A percentile compares a stretch with the other conserved stretches of the same genome.
phyloP scores from a whole-genome alignment of 2,329 filamentous ascomycete species.

The Aureobasidium leucospermi region DNA sequence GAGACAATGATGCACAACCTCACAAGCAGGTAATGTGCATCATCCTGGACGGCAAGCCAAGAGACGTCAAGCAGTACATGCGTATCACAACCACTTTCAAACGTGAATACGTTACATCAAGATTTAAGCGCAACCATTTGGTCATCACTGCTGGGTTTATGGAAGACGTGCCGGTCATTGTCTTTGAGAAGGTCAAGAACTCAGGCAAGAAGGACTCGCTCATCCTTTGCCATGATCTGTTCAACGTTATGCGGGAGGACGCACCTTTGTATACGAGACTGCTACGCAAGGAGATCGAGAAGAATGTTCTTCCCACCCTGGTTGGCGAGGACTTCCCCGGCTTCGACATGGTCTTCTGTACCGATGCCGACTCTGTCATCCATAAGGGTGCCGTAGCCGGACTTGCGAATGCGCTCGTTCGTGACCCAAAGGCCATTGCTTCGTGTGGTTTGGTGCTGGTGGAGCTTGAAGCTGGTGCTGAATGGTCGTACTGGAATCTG shows the following conservation, averaged over 20 bases:
- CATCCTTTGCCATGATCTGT: slow-evolving; percentile 21
- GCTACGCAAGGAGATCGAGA: slow-evolving; percentile 20
- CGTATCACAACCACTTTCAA: slow-evolving; percentile 18
- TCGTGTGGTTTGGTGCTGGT: slow-evolving; percentile 21
- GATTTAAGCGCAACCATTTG: slow-evolving; percentile 18
- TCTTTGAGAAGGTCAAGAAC: slow-evolving; percentile 21
- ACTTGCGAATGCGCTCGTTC: slow-evolving; percentile 18
- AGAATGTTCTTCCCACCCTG: slow-evolving; percentile 17
- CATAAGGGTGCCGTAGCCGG: slow-evolving; percentile 20
- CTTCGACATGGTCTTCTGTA: slow-evolving; percentile 22
- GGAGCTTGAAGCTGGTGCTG: slow-evolving; percentile 20
- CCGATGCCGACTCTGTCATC: slow-evolving; percentile 21
- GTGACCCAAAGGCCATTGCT: slow-evolving; percentile 20
- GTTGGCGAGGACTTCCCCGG: slow-evolving; percentile 16
- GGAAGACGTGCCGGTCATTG: slow-evolving; percentile 20
- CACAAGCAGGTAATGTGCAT: slow-evolving; percentile 22
- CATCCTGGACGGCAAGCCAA: slow-evolving; percentile 19
- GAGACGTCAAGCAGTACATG: slow-evolving; percentile 20
- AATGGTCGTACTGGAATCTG: slow-evolving; percentile 22
- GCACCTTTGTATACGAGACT: slow-evolving; percentile 16
- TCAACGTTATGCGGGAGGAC: slow-evolving; percentile 20
- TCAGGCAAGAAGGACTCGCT: slow-evolving; percentile 22
- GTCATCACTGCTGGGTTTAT: slow-evolving; percentile 21
- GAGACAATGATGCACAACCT: slow-evolving; percentile 20
- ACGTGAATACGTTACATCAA: slow-evolving; percentile 19